Percentiles rank a stretch among this genome's conserved stretches.
Conservation (phyloP, 331 rosid genomes). For the Rosa hybrid region DNA sequence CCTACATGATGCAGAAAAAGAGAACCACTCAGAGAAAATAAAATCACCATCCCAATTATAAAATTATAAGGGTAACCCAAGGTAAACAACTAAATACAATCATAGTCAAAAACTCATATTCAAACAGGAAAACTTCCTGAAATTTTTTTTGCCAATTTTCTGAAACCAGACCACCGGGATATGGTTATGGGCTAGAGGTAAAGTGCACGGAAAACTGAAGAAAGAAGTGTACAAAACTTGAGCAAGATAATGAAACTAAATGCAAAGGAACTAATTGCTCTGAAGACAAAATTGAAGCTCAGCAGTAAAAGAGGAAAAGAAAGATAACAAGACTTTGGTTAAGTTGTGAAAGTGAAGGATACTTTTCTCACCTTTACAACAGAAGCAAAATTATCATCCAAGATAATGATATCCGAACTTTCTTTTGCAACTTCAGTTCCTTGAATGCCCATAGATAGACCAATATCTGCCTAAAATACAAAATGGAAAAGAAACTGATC, state of each 20-base stretch:
- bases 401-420: slow-evolving; percentile 94
- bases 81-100: not conserved
- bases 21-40: slow-evolving; percentile 11
- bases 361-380: slow-evolving; percentile 75
- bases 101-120: not conserved
- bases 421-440: slow-evolving; percentile 99
- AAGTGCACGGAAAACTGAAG: not conserved
- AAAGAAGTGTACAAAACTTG: not conserved
- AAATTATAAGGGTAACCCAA: not conserved
- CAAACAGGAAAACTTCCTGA: not conserved
- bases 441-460: slow-evolving; percentile 98
- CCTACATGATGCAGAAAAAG: slow-evolving; percentile 51
- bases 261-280: not conserved
- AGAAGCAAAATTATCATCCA: slow-evolving; percentile 96
- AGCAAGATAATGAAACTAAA: not conserved
- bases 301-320: not conserved
- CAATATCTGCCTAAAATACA: slow-evolving; percentile 95
- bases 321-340: not conserved
- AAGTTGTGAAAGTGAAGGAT: not conserved
- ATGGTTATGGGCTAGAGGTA: not conserved
- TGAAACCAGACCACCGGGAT: not conserved
- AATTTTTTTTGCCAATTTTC: not conserved
- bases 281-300: not conserved
- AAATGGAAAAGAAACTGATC: slow-evolving; percentile 37
- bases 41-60: not conserved